Percentiles rank a stretch among this genome's conserved stretches.
Evolutionary conservation across 2,329 filamentous ascomycete species (phyloP).

Genomic region (Sclerotinia glacialis): DNA sequence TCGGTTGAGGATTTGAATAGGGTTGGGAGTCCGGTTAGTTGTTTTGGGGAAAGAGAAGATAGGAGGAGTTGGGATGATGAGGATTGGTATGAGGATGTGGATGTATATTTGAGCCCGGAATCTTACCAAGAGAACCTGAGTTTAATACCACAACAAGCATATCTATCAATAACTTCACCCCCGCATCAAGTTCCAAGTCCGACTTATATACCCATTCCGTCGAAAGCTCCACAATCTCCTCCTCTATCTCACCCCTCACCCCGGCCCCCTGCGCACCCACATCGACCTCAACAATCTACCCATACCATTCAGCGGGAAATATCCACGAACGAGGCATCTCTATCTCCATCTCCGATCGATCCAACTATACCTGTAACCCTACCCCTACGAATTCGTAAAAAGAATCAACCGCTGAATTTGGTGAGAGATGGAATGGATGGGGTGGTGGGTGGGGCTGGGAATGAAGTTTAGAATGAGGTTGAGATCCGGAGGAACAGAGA

Average conservation of each 20-base stretch:
- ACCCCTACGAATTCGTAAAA: not conserved
- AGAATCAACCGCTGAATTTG: not conserved
- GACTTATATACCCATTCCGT: not conserved
- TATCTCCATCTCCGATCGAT: not conserved
- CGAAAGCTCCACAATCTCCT: not conserved
- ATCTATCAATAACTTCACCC: not conserved
- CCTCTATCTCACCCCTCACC: not conserved
- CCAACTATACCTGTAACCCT: not conserved
- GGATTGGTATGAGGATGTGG: not conserved
- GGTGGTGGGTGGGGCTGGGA: too few species aligned
- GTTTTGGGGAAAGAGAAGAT: not conserved
- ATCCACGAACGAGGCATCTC: too few species aligned
- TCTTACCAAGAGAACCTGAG: not conserved
- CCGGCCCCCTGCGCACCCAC: too few species aligned
- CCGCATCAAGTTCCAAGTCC: not conserved
- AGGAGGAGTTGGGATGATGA: too few species aligned
- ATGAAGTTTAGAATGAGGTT: too few species aligned
- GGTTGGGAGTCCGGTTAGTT: not conserved
- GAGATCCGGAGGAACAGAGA: too few species aligned
- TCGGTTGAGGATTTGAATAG: not conserved
- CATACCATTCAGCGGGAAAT: too few species aligned
- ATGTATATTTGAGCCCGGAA: not conserved
- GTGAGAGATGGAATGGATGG: too few species aligned
- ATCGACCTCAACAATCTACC: not conserved
- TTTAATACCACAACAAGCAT: too few species aligned